Base-by-base conservation (phyloP, 1,284 basidiomycete species). In the Apiotrichum mycotoxinovorans region DNA sequence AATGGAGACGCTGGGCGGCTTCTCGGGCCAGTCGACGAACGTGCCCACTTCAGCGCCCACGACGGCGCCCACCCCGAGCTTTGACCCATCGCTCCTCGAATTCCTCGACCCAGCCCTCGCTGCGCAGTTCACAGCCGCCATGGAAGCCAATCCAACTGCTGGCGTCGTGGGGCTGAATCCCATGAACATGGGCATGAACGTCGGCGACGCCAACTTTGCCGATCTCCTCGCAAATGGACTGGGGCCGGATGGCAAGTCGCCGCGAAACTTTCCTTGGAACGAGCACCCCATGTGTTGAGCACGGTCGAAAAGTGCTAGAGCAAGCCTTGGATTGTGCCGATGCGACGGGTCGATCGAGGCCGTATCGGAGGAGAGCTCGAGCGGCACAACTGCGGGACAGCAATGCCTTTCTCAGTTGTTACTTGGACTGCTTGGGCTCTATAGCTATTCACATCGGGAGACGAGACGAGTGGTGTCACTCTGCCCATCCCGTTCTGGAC, bases 71-170 rank as follows among this genome's bases (percentile, higher is more conserved):
- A 50, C 47, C 9, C 35, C 35, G 23, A 15, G 20, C 11, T 54
- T 51, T 17, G 57, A 58, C 18, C 30, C 56, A 9, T 49, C 56
- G 2, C 37, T 54, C 14, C 49, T 58, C 37, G 43, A 58, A 35
- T 58, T 51, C 40, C 17, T 58, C 11, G 52, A 58, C 30, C 43
- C 52, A 1, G 18, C 45, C 23, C 33, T 40, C 9, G 34, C 41
- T 4, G 51, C 45, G 5, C 51, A 57, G 22, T 15, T 53, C 9
- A 20, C 46, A 2, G 41, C 51, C 14, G 33, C 40, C 20, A 23
- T 52, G 2, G 35, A 40, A 10, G 12, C 27, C 44, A 46, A 46
- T 10, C 27, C 44, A 12, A 43, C 10, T 22, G 25, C 20, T 9
- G 25, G 4, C 40, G 22, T 4, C 40, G 4, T 18, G 23, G 25